Conservation (phyloP, 2,329 filamentous ascomycete species). For the Aspergillus jensenii region DNA sequence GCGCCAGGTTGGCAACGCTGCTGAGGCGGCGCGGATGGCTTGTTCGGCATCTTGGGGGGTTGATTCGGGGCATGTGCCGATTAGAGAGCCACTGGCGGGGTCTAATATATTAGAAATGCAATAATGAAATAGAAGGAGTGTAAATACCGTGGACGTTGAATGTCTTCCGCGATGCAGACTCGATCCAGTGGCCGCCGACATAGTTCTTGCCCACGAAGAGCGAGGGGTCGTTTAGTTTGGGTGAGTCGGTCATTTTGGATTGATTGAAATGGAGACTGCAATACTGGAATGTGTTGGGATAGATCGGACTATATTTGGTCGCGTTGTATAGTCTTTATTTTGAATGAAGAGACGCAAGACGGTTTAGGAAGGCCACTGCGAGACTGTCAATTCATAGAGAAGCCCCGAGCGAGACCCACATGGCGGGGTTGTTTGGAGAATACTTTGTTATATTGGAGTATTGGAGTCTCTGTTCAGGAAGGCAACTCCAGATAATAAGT, state of each 20-base stretch:
- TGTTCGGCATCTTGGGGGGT: slow-evolving; percentile 68
- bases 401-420: too few relatives aligned
- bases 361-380: too few relatives aligned
- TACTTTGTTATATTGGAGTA: too few relatives aligned
- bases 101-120: slow-evolving; percentile 35
- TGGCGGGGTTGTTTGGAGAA: too few relatives aligned
- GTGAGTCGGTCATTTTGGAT: neutral
- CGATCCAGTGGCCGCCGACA: neutral
- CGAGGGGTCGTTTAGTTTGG: neutral
- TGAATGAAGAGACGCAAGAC: too few relatives aligned
- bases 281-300: too few relatives aligned
- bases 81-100: slow-evolving; percentile 72
- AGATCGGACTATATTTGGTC: too few relatives aligned
- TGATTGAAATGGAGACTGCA: neutral
- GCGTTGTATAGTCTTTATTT: too few relatives aligned
- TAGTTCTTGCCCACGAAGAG: neutral
- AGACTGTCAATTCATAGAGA: too few relatives aligned
- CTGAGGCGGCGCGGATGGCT: slow-evolving; percentile 75
- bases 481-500: too few relatives aligned
- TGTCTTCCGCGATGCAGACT: neutral
- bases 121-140: neutral
- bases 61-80: slow-evolving; percentile 79
- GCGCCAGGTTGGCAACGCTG: slow-evolving; percentile 61
- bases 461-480: too few relatives aligned
- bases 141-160: neutral